Evolutionary conservation across 768 basidiomycete genomes (phyloP).

Genomic region (Boletus rubescentipes): DNA sequence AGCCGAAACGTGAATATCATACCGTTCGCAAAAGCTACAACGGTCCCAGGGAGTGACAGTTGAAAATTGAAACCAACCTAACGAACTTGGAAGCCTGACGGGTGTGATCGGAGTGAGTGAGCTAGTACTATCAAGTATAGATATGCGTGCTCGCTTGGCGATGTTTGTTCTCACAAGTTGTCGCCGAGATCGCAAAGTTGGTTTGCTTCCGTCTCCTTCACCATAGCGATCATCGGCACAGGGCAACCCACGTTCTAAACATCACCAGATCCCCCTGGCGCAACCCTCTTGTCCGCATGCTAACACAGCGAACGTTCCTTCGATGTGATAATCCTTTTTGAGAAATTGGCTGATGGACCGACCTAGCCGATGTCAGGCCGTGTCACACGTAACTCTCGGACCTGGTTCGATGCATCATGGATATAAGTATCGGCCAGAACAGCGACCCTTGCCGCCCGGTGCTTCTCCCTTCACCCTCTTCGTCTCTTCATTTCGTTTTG

Average conservation of each 20-base stretch:
- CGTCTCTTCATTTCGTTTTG: not conserved
- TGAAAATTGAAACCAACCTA: no score
- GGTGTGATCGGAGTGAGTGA: no score
- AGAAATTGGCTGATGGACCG: not conserved
- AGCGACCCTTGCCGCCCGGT: not conserved
- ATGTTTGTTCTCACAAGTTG: not conserved
- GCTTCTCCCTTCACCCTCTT: not conserved
- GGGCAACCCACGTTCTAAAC: not conserved
- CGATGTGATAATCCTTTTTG: not conserved
- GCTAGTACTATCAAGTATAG: no score
- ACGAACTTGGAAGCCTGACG: no score
- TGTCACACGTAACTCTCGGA: conserved; percentile 1
- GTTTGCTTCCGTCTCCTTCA: not conserved
- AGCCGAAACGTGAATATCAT: not conserved
- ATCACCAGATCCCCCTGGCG: not conserved
- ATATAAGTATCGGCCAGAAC: conserved; percentile 1
- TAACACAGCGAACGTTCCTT: conserved; percentile 12
- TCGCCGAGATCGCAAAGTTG: not conserved
- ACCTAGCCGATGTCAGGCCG: not conserved
- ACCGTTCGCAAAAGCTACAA: no score
- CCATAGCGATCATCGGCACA: conserved; percentile 7
- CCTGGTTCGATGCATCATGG: not conserved
- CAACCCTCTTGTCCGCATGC: not conserved
- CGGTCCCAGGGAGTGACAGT: no score
- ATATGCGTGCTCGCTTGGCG: not conserved